A percentile compares a stretch with the other conserved stretches of the same genome.
Conservation (phyloP, 2,329 filamentous ascomycete genomes). For the Aspergillus candidus region DNA sequence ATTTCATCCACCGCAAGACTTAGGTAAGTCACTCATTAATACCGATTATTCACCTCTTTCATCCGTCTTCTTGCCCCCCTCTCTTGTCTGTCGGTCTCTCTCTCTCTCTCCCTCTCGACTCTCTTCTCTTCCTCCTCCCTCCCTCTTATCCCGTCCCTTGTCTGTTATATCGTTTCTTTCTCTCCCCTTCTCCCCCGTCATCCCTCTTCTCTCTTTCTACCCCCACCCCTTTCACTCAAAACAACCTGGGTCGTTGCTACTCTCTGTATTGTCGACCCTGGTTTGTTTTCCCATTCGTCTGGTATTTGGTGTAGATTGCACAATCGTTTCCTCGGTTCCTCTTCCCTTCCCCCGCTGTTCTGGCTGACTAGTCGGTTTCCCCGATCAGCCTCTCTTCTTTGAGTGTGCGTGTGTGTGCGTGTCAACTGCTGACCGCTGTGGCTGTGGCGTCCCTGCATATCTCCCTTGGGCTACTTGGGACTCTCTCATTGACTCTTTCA, state of each 20-base stretch:
- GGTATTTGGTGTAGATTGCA: constrained; percentile 1
- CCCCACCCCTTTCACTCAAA: neutral
- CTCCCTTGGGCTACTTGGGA: neutral
- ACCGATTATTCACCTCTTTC: no score
- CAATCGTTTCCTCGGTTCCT: constrained; percentile 9
- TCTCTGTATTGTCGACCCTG: constrained; percentile 2
- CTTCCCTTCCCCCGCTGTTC: constrained; percentile 6
- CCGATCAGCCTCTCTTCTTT: neutral
- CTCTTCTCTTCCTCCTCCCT: constrained; percentile 9
- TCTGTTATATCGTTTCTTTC: constrained; percentile 6
- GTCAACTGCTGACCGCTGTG: constrained; percentile 19
- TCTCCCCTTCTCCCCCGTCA: constrained; percentile 5
- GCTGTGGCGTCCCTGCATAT: constrained; percentile 22
- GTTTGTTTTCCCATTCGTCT: constrained; percentile 3
- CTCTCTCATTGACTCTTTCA: no score
- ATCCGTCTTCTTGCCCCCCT: neutral
- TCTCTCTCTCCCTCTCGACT: constrained; percentile 5
- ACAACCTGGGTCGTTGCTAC: constrained; percentile 4
- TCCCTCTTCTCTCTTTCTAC: constrained; percentile 6
- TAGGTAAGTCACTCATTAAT: no score
- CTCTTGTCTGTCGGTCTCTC: constrained; percentile 1
- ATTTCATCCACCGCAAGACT: no score
- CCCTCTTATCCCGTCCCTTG: constrained; percentile 6
- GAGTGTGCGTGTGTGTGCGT: constrained; percentile 3
- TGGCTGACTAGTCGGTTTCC: neutral